Evolutionary conservation across 306 rosid species (phyloP), one percentile per base, ranked within the genome.

Genomic region (Cucumis cinereus): DNA sequence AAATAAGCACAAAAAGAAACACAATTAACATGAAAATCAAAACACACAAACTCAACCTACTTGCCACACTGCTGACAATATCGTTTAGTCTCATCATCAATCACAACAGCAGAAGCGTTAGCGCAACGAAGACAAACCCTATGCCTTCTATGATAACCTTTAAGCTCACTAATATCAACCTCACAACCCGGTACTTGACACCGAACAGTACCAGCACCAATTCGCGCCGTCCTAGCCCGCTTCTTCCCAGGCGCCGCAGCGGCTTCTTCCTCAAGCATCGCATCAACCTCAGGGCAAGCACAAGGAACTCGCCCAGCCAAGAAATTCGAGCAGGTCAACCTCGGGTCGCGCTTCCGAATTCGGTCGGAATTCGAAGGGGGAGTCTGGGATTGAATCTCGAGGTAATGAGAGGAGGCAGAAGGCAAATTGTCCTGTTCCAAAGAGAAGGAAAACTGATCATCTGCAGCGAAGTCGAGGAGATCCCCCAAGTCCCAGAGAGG

Each of bases 31-130:
- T 68, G 13, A 22, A 5, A 41, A 67, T 30, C 38, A 58, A 79
- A 73, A 33, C 17, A 28, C 57, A 64, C 15, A 36, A 38, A 22
- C 41, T 10, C 14, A 63, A 50, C 93, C 85, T 79, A 95, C 99
- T 95, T 95, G 72, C 99, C 99, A 74, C 99, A 95, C 92, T 95
- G 99, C 76, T 95, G 99, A 64, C 99, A 95, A 79, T 92, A 95
- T 78, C 99, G 85, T 82, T 87, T 92, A 8, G 80, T 19, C 56
- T 90, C 92, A 15, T 92, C 96, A 30, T 89, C 79, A 59, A 95
- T 74, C 30, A 77, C 2, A 13, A 95, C 99, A 5, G 88, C 82
- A 8, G 79, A 4, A 17, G 98, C 96, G 74, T 87, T 88, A 0
- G 99, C 99, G 63, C 99, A 95, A 4, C 84, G 89, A 36, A 95